These are phyloP conservation scores for Rutstroemia sp. DNA, from an alignment of 2,329 filamentous ascomycete species.

Conservation along the genomic window DNA sequence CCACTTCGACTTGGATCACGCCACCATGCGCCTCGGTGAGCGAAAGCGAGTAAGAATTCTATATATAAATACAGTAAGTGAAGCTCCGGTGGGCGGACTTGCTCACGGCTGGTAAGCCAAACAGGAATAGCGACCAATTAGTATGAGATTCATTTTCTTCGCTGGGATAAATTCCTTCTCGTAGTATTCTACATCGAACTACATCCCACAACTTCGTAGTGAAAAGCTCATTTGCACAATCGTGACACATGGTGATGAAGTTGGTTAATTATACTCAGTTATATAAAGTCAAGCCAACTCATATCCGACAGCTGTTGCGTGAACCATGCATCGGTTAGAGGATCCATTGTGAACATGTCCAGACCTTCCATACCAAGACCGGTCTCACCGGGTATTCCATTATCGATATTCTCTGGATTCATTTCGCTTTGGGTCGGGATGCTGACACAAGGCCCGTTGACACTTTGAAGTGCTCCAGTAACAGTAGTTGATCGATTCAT, in stretches of 20 bases:
- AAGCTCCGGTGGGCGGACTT: slow-evolving; percentile 62
- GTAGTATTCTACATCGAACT: too few relatives aligned
- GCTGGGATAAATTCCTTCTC: too few relatives aligned
- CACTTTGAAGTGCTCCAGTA: too few relatives aligned
- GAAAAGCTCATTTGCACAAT: too few relatives aligned
- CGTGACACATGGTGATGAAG: too few relatives aligned
- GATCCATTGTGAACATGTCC: slow-evolving; percentile 3
- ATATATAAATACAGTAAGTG: too few relatives aligned
- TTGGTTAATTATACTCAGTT: not conserved
- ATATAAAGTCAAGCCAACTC: slow-evolving; percentile 5
- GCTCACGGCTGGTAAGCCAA: slow-evolving; percentile 32
- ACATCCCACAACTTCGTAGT: too few relatives aligned
- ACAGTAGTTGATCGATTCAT: too few relatives aligned
- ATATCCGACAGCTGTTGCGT: slow-evolving; percentile 3
- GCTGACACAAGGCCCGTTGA: not conserved
- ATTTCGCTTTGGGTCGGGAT: not conserved
- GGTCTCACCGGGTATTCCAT: not conserved
- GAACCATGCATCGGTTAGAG: slow-evolving; percentile 7
- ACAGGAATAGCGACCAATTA: not conserved
- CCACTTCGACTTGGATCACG: too few relatives aligned
- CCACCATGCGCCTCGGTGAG: too few relatives aligned
- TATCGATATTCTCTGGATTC: not conserved
- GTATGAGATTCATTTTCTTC: too few relatives aligned
- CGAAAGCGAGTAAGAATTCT: too few relatives aligned
- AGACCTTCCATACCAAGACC: not conserved